A percentile compares a stretch with the other conserved stretches of the same genome.
Conservation (phyloP, 2,329 filamentous ascomycete species). For the Xylariales sp. region DNA sequence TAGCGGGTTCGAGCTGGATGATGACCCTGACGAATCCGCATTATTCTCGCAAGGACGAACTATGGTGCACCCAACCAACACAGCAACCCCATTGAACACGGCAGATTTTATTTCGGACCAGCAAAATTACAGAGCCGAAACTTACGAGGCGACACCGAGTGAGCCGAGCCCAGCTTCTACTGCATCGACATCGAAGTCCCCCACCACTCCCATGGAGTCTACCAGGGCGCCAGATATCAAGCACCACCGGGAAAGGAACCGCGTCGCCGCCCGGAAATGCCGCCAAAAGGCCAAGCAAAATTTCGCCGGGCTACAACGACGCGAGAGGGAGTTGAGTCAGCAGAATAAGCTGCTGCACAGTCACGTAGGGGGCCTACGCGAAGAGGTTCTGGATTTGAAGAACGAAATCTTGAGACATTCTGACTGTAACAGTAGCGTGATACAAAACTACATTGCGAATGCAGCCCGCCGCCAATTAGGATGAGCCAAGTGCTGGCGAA, state of each 20-base stretch:
- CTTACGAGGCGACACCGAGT: neutral
- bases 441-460: conserved; percentile 47
- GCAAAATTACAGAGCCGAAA: neutral
- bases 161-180: conserved; percentile 5
- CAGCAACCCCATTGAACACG: neutral
- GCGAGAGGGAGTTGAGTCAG: conserved; percentile 41
- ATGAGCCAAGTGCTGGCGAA: conserved; percentile 9
- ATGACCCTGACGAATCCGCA: neutral
- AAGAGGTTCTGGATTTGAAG: conserved; percentile 44
- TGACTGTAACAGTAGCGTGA: conserved; percentile 46
- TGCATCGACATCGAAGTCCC: conserved; percentile 8
- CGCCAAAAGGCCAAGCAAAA: conserved; percentile 46
- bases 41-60: neutral
- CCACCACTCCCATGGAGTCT: conserved; percentile 1
- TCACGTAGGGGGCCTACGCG: conserved; percentile 39
- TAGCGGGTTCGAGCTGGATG: neutral
- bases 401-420: conserved; percentile 45
- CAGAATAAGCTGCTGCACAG: conserved; percentile 41
- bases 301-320: conserved; percentile 38
- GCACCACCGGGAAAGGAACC: conserved; percentile 45
- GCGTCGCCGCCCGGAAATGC: conserved; percentile 46
- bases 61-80: neutral
- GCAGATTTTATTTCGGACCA: neutral
- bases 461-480: conserved; percentile 38
- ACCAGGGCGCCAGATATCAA: conserved; percentile 16